phyloP scores from a whole-genome alignment of 2,329 filamentous ascomycete species.

The Metarhizium robertsii region DNA sequence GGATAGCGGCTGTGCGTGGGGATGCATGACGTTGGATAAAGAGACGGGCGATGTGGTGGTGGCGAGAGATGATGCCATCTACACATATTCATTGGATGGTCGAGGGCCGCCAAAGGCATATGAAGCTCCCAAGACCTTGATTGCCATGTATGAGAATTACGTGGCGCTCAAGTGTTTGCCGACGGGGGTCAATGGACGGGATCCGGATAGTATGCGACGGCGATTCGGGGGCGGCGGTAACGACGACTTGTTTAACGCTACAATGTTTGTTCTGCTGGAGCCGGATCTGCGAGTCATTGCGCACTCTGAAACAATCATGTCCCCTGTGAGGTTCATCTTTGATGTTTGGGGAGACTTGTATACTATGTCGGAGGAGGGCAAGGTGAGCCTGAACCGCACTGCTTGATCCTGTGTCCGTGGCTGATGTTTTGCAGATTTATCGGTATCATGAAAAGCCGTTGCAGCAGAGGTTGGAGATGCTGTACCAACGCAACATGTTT shows the following conservation, averaged over 20 bases:
- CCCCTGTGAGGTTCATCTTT: conserved; percentile 71
- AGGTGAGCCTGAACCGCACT: conserved; percentile 43
- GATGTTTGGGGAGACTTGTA: conserved; percentile 88
- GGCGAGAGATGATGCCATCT: conserved; percentile 90
- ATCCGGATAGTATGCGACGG: conserved; percentile 53
- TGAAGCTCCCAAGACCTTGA: conserved; percentile 78
- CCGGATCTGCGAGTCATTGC: conserved; percentile 84
- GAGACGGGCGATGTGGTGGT: conserved; percentile 78
- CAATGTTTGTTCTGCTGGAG: conserved; percentile 85
- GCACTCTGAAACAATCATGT: conserved; percentile 76
- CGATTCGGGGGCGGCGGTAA: conserved; percentile 61
- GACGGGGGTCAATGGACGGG: conserved; percentile 38
- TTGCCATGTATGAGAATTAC: conserved; percentile 76
- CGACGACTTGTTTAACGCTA: conserved; percentile 76
- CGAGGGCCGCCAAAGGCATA: conserved; percentile 84
- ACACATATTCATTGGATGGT: conserved; percentile 81
- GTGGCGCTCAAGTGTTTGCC: conserved; percentile 78
- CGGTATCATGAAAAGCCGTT: conserved; percentile 86
- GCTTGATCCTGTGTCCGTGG: not conserved
- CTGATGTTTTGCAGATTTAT: conserved; percentile 47
- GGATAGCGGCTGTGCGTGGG: conserved; percentile 82
- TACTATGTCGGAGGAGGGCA: conserved; percentile 83
- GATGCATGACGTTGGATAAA: conserved; percentile 85
- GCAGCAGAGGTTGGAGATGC: conserved; percentile 81
- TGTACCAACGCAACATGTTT: conserved; percentile 91